These are phyloP conservation scores for Gliomastix tumulicola DNA, from an alignment of 2,329 filamentous ascomycete genomes.

Conservation along the genomic window DNA sequence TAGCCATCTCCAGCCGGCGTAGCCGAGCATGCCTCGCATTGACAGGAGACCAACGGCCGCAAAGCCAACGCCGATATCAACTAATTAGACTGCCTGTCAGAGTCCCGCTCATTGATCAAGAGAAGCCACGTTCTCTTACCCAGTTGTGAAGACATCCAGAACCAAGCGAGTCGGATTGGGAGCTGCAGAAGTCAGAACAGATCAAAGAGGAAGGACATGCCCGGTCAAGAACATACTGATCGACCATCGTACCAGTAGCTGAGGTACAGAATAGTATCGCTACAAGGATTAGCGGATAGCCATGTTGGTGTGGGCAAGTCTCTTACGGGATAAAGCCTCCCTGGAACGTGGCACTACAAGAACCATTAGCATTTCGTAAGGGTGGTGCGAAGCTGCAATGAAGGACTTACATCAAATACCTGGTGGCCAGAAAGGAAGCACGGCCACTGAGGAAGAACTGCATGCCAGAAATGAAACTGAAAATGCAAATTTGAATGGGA, in stretches of 20 bases:
- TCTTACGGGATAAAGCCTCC: constrained; percentile 55
- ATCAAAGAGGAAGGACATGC: no score
- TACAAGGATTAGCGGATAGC: constrained; percentile 2
- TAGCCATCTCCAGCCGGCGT: constrained; percentile 52
- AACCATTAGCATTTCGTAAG: background rate
- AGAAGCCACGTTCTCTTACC: no score
- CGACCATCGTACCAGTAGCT: constrained; percentile 64
- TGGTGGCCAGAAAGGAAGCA: constrained; percentile 20
- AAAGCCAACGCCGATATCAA: constrained; percentile 44
- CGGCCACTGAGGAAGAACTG: constrained; percentile 23
- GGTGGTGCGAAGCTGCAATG: background rate
- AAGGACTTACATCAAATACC: constrained; percentile 19
- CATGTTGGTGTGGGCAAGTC: background rate
- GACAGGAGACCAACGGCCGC: constrained; percentile 49
- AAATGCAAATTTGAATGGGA: constrained; percentile 34
- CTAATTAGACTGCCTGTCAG: no score
- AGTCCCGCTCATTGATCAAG: no score
- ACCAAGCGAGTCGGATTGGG: constrained; percentile 57
- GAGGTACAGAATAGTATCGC: constrained; percentile 48
- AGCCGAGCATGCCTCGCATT: constrained; percentile 41
- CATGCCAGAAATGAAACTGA: constrained; percentile 21
- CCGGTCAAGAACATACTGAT: no score
- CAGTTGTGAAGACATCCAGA: constrained; percentile 46
- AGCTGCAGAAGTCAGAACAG: no score
- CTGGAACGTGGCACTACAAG: constrained; percentile 28